Base-by-base conservation (phyloP, 208 protist species). In the Entamoeba moshkovskii region DNA sequence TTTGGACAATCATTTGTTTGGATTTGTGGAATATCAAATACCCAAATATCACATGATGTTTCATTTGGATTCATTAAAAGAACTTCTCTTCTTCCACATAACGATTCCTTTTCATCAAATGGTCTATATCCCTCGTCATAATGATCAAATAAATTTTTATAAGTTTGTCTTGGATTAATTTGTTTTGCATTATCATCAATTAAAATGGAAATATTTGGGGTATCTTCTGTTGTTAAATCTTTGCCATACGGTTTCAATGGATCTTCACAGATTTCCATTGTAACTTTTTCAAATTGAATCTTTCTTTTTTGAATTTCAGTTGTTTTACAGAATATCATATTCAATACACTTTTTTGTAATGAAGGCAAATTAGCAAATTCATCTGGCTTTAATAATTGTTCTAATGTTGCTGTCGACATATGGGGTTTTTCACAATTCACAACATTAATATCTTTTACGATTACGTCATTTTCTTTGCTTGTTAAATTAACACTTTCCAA, bases 241-340 rank as follows among this genome's bases (percentile, higher is more conserved):
- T 85, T 38, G 13, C 59, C 59, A 85, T 38, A 85, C n/a, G 22
- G 59, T 85, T 4, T 42, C 25, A 85, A 38, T 38, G 59, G 59
- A 38, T 85, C 59, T 85, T 29, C 59, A 38, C 1, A 38, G 8
- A 33, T 38, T 85, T 85, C 59, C 33, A 38, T 29, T 33, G 2
- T 38, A 2, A 85, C 59, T 38, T 85, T 85, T 85, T 85, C 59
- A 85, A 85, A 85, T 38, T 0, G 29, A 13, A 85, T 85, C n/a
- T 85, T 85, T 85, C 59, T 85, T 85, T 85, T 85, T 85, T 85
- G 59, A 85, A 85, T 29, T 38, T 85, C 59, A 38, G 59, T 85
- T 29, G 59, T 85, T 38, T 85, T 85, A 42, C 25, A 13, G 25
- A 85, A 85, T 33, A 85, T 85, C 59, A 85, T 85, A 38, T 85